These are phyloP conservation scores for Bruguiera sexangula DNA, from an alignment of 345 rosid genomes.

Conservation along the genomic window DNA sequence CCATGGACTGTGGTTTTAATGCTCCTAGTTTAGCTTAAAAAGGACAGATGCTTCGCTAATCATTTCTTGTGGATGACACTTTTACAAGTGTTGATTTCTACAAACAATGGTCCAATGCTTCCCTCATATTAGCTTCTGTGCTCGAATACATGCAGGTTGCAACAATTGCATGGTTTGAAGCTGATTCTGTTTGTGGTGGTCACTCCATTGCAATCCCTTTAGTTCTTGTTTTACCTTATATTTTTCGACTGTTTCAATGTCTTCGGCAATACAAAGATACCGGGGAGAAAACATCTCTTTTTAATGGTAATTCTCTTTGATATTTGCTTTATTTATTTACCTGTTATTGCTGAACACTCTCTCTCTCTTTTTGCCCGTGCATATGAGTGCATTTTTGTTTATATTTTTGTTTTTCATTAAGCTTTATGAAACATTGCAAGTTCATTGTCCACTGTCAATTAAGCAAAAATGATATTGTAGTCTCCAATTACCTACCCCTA, in stretches of 20 bases:
- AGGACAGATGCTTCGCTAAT: not conserved
- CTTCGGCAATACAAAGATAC: slow-evolving; percentile 91
- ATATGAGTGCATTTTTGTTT: too few species aligned
- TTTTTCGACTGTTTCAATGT: slow-evolving; percentile 87
- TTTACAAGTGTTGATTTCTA: too few species aligned
- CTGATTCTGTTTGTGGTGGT: slow-evolving; percentile 94
- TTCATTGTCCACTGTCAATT: too few species aligned
- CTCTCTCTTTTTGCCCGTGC: not conserved
- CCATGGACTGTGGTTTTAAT: not conserved
- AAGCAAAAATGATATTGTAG: too few species aligned
- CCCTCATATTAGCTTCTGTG: slow-evolving; percentile 11
- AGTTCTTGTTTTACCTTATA: slow-evolving; percentile 89
- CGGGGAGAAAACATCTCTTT: slow-evolving; percentile 62
- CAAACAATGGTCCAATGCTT: not conserved
- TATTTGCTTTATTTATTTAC: not conserved
- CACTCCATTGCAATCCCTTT: slow-evolving; percentile 90
- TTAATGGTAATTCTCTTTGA: slow-evolving; percentile 55
- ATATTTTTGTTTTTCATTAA: too few species aligned
- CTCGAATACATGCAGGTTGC: slow-evolving; percentile 64
- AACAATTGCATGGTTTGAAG: slow-evolving; percentile 99
- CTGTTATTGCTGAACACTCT: not conserved
- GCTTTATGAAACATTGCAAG: too few species aligned
- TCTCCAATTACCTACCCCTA: too few species aligned
- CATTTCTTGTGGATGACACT: not conserved
- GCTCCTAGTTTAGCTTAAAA: not conserved